Base-by-base conservation (phyloP, 805 yeast species). In the Saccharomycopsis synnaedendra region DNA sequence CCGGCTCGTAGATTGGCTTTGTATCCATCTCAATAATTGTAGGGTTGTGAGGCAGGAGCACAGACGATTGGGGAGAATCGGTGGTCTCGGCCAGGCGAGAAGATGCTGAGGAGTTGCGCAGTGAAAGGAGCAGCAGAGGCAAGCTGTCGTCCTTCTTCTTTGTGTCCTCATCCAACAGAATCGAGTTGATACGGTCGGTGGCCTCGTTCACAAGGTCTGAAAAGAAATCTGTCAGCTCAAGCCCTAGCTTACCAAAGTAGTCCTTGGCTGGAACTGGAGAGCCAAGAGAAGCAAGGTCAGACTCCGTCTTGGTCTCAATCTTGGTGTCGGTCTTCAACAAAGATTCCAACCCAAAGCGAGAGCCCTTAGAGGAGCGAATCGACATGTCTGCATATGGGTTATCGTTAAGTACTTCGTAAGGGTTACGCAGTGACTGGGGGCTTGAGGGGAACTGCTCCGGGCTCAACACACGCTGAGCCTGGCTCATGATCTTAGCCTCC, bases 151-250 rank as follows among this genome's bases (percentile, higher is more conserved):
- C 44, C 27, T 43, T 19, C 5, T 39, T n/a, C 8, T 41, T 28
- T 8, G 10, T n/a, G n/a, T 11, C 30, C 11, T 10, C 44, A 5
- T 38, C 43, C 31, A 39, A 5, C 5, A 36, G 10, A 31, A 46
- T 32, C 27, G 34, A 32, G 39, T 37, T 45, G 39, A 48, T 44
- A 29, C 51, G 27, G 9, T n/a, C 27, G 7, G 8, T 42, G 6
- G 51, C 48, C 32, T 48, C 51, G 11, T 30, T 45, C 30, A 48
- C 48, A 44, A 45, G 41, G 11, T 48, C 51, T 28, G 32, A 32
- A 4, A 41, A 45, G 39, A 48, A 48, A 31, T 37, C 42, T 8
- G 45, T 9, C 19, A 11, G 28, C 10, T 38, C 31, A 28, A 48
- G 11, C n/a, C 41, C 42, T 9, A 48, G 32, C 9, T 41, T 34